Percentiles rank a stretch among this genome's conserved stretches.
These are phyloP conservation scores for Talaromyces sp. DNA, from an alignment of 2,329 filamentous ascomycete species.

Conservation along the genomic window DNA sequence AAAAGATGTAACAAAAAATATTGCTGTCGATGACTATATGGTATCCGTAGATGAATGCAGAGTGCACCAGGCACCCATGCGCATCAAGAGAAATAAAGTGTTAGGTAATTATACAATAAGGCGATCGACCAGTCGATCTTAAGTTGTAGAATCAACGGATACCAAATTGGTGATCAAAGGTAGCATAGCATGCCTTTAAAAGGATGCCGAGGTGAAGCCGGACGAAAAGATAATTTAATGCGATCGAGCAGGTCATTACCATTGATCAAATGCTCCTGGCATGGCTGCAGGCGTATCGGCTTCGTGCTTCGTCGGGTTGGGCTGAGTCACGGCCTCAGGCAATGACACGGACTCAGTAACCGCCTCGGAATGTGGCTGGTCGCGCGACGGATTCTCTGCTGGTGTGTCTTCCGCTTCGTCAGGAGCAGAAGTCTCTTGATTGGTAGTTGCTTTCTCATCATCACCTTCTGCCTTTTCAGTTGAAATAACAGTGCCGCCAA, in stretches of 20 bases:
- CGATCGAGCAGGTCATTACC: neutral
- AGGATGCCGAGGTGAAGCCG: neutral
- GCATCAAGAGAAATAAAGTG: neutral
- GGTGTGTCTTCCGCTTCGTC: neutral
- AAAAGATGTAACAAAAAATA: neutral
- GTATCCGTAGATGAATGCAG: neutral
- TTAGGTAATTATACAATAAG: neutral
- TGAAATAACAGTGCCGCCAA: slow-evolving; percentile 15
- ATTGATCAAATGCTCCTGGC: slow-evolving; percentile 11
- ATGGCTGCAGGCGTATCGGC: neutral
- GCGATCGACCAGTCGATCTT: neutral
- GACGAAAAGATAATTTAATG: neutral
- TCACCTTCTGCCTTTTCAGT: slow-evolving; percentile 1
- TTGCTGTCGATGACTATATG: neutral
- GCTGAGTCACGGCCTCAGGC: neutral
- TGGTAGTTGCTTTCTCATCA: neutral
- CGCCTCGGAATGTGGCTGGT: slow-evolving; percentile 10
- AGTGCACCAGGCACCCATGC: neutral
- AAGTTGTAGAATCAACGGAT: neutral
- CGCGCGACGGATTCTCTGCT: slow-evolving; percentile 1
- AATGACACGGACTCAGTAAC: neutral
- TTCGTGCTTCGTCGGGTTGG: neutral
- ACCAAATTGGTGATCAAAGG: neutral
- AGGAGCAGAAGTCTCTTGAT: neutral
- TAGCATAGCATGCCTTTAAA: neutral